Evolutionary conservation across 2,329 filamentous ascomycete species (phyloP), one percentile per base, ranked within the genome.

Genomic region (Tolypocladium cylindrosporum): DNA sequence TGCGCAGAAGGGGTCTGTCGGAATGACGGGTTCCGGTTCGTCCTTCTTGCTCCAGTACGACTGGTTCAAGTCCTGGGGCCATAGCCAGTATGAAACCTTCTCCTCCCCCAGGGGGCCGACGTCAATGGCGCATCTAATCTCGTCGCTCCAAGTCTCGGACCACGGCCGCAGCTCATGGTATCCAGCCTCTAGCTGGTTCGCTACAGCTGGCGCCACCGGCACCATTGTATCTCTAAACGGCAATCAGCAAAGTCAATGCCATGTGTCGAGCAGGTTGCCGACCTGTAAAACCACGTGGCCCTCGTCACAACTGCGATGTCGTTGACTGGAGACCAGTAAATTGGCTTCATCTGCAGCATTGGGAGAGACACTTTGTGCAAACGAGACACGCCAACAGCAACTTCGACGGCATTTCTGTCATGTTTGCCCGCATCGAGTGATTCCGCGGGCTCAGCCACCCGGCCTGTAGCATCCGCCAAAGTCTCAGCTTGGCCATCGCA

Each of bases 291-390:
- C 94, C 94, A 99, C 0, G 93, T 97, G 1, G 89, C 91, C 63
- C 94, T 82, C 58, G 88, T 80, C 1, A 97, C 91, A 41, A 86
- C 79, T 8, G 90, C 88, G 39, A 95, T 83, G 67, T 97, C 94
- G 66, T 96, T 91, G 39, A 97, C 82, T 9, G 94, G 93, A 21
- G 88, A 92, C 94, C 94, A 99, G 70, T 99, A 99, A 60, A 97
- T 97, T 0, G 94, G 94, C 71, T 92, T 90, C 91, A 99, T 96
- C 67, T 90, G 81, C 40, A 96, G 75, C 56, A 82, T 82, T 27
- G 93, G 91, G 64, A 97, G 79, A 59, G 89, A 86, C 1, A 97
- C 93, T 66, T 92, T 83, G 69, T 99, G 93, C 59, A 99, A 77
- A 63, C 91, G 83, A n/a, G 92, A 96, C 7, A 94, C 79, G 0